phyloP scores from a whole-genome alignment of 345 rosid species.

The Salix dunnii region DNA sequence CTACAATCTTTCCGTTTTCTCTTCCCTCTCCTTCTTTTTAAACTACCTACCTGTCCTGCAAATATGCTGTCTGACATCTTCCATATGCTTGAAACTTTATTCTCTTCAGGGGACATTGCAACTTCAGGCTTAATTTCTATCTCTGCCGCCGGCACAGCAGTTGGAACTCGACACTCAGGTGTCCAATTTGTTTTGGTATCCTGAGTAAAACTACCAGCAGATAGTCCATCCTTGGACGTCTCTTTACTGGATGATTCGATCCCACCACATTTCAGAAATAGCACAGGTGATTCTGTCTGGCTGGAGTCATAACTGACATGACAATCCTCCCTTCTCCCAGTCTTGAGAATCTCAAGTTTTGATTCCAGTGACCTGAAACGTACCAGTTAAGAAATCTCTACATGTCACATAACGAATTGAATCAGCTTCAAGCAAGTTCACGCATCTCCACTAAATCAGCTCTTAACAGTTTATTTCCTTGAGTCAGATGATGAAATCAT shows the following conservation, averaged over 20 bases:
- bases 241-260: constrained; percentile 57
- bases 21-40: constrained; percentile 74
- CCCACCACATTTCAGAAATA: constrained; percentile 49
- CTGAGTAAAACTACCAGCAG: constrained; percentile 80
- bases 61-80: constrained; percentile 36
- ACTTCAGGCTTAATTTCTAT: constrained; percentile 37
- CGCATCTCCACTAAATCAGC: not conserved
- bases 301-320: constrained; percentile 49
- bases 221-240: constrained; percentile 57
- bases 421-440: not conserved
- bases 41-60: constrained; percentile 37
- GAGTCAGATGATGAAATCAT: not conserved
- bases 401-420: not conserved
- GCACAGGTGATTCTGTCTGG: constrained; percentile 57
- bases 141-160: constrained; percentile 33
- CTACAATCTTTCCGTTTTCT: constrained; percentile 70
- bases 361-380: constrained; percentile 63
- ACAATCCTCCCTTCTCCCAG: constrained; percentile 44
- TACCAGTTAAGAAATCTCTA: not conserved
- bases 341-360: constrained; percentile 65
- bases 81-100: constrained; percentile 27
- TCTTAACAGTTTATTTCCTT: not conserved
- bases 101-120: constrained; percentile 26
- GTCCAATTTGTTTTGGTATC: constrained; percentile 56
- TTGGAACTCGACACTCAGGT: constrained; percentile 34